Base-by-base conservation (phyloP, 106 monocot genomes). In the Dendrobium catenatum region DNA sequence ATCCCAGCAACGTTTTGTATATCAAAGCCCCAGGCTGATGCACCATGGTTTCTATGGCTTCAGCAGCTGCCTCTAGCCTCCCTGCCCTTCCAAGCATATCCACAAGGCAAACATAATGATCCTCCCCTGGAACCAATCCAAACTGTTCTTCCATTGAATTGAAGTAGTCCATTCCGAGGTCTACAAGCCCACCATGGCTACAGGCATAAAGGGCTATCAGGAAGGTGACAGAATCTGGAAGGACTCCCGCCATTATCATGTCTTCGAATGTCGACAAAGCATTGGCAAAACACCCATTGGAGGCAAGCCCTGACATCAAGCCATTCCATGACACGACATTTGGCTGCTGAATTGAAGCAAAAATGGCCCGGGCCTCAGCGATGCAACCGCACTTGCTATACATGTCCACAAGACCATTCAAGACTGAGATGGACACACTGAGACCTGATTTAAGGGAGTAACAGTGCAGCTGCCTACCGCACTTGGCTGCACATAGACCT, bases 321-420 rank as follows among this genome's bases (percentile, higher is more conserved):
- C 87, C 84, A 78, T 97, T 97, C 94, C 94, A 97, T 27, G 96
- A 92, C 40, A 94, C 94, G 61, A 92, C 78, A 80, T 92, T 97
- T 7, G 96, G 96, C n/a, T 83, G 70, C 42, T 48, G 42, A 33
- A 92, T 90, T 18, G 22, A 48, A 73, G 16, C 46, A 75, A 97
- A 96, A 17, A 87, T 80, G 13, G 20, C 55, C 10, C 56, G 79
- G 61, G 94, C 90, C 68, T 94, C 92, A 2, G 75, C 54, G 2
- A 87, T 80, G 51, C 81, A 80, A 76, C 91, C 93, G 74, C 94
- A 90, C 90, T 92, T 94, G 80, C 90, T 82, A 73, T 97, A 94
- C 92, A 94, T 89, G 74, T 92, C 90, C 22, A 97, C 64, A 26
- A 97, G 90, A 37, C 92, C 90, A 80, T 97, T 97, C 15, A 86